Evolutionary conservation across 129 eudicot species (phyloP).

Genomic region (Pulicaria dysenterica): DNA sequence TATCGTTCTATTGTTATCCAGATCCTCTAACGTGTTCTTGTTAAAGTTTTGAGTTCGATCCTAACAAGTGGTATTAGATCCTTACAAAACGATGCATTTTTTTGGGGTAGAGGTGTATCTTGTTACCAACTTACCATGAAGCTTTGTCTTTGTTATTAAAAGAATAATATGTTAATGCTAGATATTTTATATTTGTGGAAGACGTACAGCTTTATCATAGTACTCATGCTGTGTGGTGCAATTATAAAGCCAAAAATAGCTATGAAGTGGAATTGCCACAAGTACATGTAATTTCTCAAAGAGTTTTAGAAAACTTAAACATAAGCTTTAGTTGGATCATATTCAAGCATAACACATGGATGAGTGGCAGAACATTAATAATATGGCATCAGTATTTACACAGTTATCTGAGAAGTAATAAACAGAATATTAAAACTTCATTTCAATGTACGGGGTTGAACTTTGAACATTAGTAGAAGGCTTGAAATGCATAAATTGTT

Average conservation of each 20-base stretch:
- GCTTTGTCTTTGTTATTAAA: neutral
- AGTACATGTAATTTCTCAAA: neutral
- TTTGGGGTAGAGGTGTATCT: neutral
- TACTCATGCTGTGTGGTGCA: neutral
- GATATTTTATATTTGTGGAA: neutral
- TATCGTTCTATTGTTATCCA: too few relatives aligned
- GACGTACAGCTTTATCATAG: neutral
- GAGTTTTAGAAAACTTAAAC: neutral
- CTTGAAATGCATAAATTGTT: neutral
- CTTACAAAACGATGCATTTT: neutral
- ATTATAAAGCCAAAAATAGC: neutral
- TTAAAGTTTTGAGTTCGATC: too few relatives aligned
- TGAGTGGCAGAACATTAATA: neutral
- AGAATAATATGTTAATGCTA: neutral
- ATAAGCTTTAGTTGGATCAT: neutral
- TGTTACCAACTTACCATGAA: neutral
- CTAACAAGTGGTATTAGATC: too few relatives aligned
- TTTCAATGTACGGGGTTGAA: slow-evolving; percentile 10
- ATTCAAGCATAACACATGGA: slow-evolving; percentile 9
- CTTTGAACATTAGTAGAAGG: neutral
- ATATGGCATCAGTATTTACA: too few relatives aligned
- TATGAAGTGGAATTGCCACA: neutral
- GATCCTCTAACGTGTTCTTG: too few relatives aligned
- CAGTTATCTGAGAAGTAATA: neutral
- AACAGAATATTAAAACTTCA: neutral